Conservation (phyloP, 1,284 basidiomycete genomes). For the Porogramme epimiltina region DNA sequence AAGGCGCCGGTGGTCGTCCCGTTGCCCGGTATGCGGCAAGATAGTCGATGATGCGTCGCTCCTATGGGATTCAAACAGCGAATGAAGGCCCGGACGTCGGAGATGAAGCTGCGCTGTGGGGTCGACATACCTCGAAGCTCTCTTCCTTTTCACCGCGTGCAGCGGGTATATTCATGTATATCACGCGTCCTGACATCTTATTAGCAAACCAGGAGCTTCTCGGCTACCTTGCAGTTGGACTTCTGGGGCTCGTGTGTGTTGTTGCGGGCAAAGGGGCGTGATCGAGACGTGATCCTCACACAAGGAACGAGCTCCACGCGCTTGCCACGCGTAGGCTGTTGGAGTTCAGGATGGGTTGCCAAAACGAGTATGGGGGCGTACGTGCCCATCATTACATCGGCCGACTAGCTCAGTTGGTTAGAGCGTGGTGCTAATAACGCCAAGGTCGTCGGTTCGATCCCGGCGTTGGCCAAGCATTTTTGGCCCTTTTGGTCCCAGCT, state of each 20-base stretch:
- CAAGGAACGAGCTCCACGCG: neutral
- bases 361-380: too few species aligned
- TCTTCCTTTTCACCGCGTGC: constrained; percentile 20
- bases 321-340: too few species aligned
- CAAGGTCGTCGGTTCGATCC: constrained; percentile 20
- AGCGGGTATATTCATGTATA: constrained; percentile 29
- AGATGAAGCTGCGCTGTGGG: too few species aligned
- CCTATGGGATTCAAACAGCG: constrained; percentile 32
- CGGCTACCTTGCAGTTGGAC: neutral
- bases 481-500: neutral
- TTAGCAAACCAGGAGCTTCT: neutral
- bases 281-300: neutral
- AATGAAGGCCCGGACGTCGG: too few species aligned
- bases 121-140: constrained; percentile 32
- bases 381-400: too few species aligned
- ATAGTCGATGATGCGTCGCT: constrained; percentile 50
- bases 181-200: constrained; percentile 9
- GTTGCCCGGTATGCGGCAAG: constrained; percentile 44
- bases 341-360: too few species aligned
- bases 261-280: neutral
- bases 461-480: constrained; percentile 15
- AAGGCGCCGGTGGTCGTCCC: constrained; percentile 44
- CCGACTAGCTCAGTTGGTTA: constrained; percentile 19
- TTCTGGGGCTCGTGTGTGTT: neutral
- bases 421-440: constrained; percentile 20